Evolutionary conservation across 148 eudicot species (phyloP), one percentile per base, ranked within the genome.

Genomic region (Talinum fruticosum): DNA sequence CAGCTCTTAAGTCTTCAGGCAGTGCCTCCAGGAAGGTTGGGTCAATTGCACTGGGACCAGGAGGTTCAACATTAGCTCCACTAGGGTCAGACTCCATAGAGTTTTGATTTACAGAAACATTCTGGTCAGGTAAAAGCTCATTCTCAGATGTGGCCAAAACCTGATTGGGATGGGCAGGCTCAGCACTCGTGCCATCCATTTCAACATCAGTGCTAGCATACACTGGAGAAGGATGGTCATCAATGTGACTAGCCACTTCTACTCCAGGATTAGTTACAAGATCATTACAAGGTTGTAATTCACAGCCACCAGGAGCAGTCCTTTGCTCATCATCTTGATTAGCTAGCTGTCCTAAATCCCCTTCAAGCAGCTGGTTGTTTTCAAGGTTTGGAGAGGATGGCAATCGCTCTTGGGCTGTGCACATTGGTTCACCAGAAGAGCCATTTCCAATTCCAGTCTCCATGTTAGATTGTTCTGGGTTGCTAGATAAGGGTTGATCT

Each of bases 1-100:
- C 99, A 66, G 97, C 99, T 49, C 99, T 80, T 41, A 96, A 92
- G 73, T 96, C 97, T 78, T 91, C 99, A 79, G 99, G 99, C 44
- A 96, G 97, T 34, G 99, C 99, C 87, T 96, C 99, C 78, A 96
- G 86, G 82, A 96, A 96, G 72, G 99, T 91, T 54, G 99, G 99
- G 86, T 96, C 99, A 74, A 96, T 93, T 76, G 88, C 93, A 88
- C 86, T 90, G 64, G 88, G 77, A 70, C 83, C 89, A 75, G 89
- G 76, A 73, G 90, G 81, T 62, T 88, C 94, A 72, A 75, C 87
- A 78, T 79, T 84, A 77, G 74, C 80, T 75, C 64, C 86, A 82
- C 77, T 81, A 82, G 85, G 89, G 67, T 89, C 89, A 76, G 83
- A 80, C 80, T 85, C 90, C 82, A 79, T 79, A 51, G 87, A 84